Base-by-base conservation (phyloP, 2,329 filamentous ascomycete genomes). In the Aureobasidium melanogenum region DNA sequence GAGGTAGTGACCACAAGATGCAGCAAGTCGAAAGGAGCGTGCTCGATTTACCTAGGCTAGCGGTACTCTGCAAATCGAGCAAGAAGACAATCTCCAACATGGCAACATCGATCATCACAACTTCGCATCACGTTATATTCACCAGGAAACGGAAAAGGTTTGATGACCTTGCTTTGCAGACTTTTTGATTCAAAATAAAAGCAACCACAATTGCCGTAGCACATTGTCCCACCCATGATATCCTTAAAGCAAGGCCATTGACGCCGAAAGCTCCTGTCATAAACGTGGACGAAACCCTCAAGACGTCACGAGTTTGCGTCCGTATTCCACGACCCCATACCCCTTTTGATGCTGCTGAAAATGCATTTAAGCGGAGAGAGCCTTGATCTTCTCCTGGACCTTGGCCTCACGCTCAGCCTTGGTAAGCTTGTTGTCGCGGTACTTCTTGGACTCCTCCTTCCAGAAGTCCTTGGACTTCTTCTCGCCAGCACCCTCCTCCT, bases 381-480 rank as follows among this genome's bases (percentile, higher is more conserved):
- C 83, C 75, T 88, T 86, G 82, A 99, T 99, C 85, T 89, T 95
- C 77, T 87, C 85, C 86, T 95, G 85, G 79, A 99, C 85, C 70
- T 87, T 84, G 79, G 86, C 82, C 76, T 88, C 80, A 82, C 87
- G 91, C 89, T 97, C 81, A 61, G 84, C 91, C 83, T 87, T 88
- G 77, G 84, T 87, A 69, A 91, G 84, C 86, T 96, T 96, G 72
- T 73, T 71, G 71, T 80, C 79, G 77, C 80, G 85, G 88, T 85
- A 91, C 86, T 97, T 96, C 83, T 91, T 85, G 77, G 89, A 91
- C 85, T 96, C 91, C 32, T 66, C 69, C 71, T 74, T 74, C 70
- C 70, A 73, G 82, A 97, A 85, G 67, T 93, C 93, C 88, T 97
- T 97, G 83, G 79, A 83, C 90, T 97, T 97, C 88, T 96, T 92